phyloP scores from a whole-genome alignment of 352 stramenopile genomes.

The Pythium guiyangense region DNA sequence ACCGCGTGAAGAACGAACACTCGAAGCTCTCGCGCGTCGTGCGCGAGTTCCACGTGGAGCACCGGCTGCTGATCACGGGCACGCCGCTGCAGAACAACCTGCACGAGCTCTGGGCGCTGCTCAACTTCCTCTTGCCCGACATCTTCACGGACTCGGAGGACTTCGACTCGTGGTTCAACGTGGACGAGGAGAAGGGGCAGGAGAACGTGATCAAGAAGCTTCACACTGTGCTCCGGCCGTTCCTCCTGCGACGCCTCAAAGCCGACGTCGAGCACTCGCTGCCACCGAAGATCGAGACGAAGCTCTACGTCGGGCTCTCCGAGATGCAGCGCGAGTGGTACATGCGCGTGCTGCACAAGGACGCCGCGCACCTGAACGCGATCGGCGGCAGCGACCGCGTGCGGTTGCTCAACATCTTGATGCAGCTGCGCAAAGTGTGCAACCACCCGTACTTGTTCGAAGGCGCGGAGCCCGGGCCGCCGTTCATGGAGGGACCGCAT shows the following conservation, averaged over 20 bases:
- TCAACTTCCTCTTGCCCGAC: constrained; percentile 98
- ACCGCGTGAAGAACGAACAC: constrained; percentile 98
- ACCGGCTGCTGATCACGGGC: constrained; percentile 94
- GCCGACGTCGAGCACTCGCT: constrained; percentile 96
- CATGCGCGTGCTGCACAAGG: constrained; percentile 95
- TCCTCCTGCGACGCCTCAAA: constrained; percentile 98
- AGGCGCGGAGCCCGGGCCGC: constrained; percentile 95
- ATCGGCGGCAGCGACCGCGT: constrained; percentile 95
- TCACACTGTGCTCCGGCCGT: constrained; percentile 96
- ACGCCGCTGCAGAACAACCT: constrained; percentile 99
- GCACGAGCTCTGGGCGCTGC: constrained; percentile 98
- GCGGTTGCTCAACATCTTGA: constrained; percentile 97
- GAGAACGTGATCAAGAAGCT: constrained; percentile 97
- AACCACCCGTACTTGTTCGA: constrained; percentile 99
- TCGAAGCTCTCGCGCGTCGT: constrained; percentile 87
- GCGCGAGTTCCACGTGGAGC: constrained; percentile 91
- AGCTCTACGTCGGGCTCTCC: constrained; percentile 97
- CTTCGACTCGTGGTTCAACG: constrained; percentile 99
- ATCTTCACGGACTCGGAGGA: constrained; percentile 96
- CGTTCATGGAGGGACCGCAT: constrained; percentile 95
- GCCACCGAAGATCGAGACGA: constrained; percentile 98
- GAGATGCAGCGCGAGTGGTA: constrained; percentile 99
- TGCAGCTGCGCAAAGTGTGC: constrained; percentile 98
- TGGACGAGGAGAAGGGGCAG: constrained; percentile 93
- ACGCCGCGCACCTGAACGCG: constrained; percentile 95